phyloP scores from a whole-genome alignment of 164 flowering plant genomes.

The Dillenia suffruticosa region DNA sequence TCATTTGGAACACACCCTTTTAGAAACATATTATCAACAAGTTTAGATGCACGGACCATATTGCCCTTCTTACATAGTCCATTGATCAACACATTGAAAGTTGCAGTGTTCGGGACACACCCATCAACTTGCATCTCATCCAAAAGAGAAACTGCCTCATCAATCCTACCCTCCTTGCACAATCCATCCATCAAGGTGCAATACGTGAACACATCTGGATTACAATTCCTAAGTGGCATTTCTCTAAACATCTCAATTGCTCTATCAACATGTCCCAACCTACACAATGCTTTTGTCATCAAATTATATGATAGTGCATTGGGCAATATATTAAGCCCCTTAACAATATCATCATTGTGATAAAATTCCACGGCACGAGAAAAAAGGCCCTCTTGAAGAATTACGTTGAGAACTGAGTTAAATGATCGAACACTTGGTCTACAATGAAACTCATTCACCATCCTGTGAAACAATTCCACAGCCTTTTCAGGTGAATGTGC shows the following conservation, averaged over 20 bases:
- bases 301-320: slow-evolving; percentile 73
- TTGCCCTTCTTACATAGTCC: slow-evolving; percentile 78
- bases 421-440: slow-evolving; percentile 59
- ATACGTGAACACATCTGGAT: slow-evolving; percentile 75
- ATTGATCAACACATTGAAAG: slow-evolving; percentile 68
- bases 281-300: slow-evolving; percentile 69
- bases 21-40: slow-evolving; percentile 79
- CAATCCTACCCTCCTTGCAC: slow-evolving; percentile 67
- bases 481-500: slow-evolving; percentile 61
- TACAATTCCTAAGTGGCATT: slow-evolving; percentile 46
- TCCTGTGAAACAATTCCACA: slow-evolving; percentile 55
- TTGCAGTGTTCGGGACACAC: slow-evolving; percentile 53
- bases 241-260: slow-evolving; percentile 68
- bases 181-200: slow-evolving; percentile 89
- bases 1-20: slow-evolving; percentile 86
- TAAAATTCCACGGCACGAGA: slow-evolving; percentile 46
- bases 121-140: slow-evolving; percentile 97
- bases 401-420: slow-evolving; percentile 77
- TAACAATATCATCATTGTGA: slow-evolving; percentile 21
- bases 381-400: slow-evolving; percentile 48
- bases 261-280: slow-evolving; percentile 47
- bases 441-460: slow-evolving; percentile 61
- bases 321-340: slow-evolving; percentile 30
- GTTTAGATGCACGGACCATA: slow-evolving; percentile 61
- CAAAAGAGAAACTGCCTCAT: slow-evolving; percentile 75